Evolutionary conservation across 768 basidiomycete genomes (phyloP), one percentile per base, ranked within the genome.

Genomic region (Russula dissimulans): DNA sequence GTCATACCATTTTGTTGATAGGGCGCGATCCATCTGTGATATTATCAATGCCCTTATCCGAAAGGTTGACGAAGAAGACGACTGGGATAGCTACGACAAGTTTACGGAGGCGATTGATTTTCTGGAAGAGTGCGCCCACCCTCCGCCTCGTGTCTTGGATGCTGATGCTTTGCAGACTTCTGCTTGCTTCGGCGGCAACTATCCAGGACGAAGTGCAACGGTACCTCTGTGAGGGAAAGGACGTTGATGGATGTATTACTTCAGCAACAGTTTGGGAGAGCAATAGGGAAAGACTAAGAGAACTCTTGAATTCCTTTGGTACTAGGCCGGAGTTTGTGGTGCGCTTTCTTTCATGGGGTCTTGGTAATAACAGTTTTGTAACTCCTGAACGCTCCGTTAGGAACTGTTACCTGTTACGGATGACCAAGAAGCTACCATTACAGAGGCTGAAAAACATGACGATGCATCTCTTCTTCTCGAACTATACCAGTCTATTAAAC

Each of bases 51-150:
- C 45, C 12, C 41, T 62, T 29, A 62, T 62, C 29, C 45, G 12
- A 54, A 57, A 44, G 41, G 61, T 62, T 4, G 61, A 62, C 34
- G 56, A 57, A 18, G 50, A 62, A 17, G 61, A 62, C 7, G 61
- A 62, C 43, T 62, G 61, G 61, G 61, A 62, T 31, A 57, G 61
- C 34, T 62, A 62, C 51, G 61, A 62, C 41, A 57, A 57, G 11
- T 62, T 47, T n/a, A 62, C 61, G 9, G 61, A 62, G 17, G 61
- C 61, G 11, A 36, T 52, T 31, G 61, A 62, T 54, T 15, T 57
- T 14, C 32, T 62, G 18, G 61, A 62, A 38, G 61, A 62, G 61
- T 62, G 36, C 32, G 61, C 18, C 1, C 14, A 7, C 14, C 41
- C 22, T 18, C 29, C 38, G 7, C 50, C 36, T 46, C 15, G 18